phyloP scores from a whole-genome alignment of 495 filamentous ascomycete genomes.

The Delitschia confertaspora region DNA sequence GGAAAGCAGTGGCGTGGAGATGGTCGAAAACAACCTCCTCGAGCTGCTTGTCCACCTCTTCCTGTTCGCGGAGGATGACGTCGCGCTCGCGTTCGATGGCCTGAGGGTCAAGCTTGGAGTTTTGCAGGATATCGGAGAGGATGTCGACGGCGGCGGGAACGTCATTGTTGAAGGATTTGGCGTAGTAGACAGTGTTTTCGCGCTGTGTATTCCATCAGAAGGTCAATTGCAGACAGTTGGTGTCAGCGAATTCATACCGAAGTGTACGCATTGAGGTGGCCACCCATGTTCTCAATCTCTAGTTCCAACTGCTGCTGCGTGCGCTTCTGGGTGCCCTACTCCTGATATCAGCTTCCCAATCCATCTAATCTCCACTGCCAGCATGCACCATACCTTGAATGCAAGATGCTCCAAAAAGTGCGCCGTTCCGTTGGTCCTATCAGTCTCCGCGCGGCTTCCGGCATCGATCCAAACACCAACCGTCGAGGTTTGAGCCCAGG shows the following conservation, averaged over 20 bases:
- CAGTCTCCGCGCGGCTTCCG: conserved; percentile 95
- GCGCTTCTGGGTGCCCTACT: conserved; percentile 79
- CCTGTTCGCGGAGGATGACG: conserved; percentile 96
- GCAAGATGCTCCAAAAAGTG: conserved; percentile 99
- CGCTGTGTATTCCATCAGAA: conserved; percentile 45
- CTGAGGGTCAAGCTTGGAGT: conserved; percentile 86
- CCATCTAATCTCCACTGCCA: neutral
- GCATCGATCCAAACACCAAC: conserved; percentile 99
- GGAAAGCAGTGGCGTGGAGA: conserved; percentile 95
- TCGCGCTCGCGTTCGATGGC: conserved; percentile 96
- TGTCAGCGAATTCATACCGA: conserved; percentile 58
- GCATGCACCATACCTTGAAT: conserved; percentile 73
- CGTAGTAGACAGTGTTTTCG: conserved; percentile 99
- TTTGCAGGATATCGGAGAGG: conserved; percentile 96
- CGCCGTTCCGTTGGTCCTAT: conserved; percentile 96
- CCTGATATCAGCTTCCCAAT: conserved; percentile 27
- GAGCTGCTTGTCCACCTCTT: conserved; percentile 99
- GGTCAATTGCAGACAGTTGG: neutral
- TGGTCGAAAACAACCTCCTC: conserved; percentile 99
- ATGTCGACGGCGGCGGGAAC: conserved; percentile 94
- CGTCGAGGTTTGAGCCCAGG: conserved; percentile 96
- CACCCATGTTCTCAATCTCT: conserved; percentile 99
- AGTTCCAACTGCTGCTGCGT: conserved; percentile 95
- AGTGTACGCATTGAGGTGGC: conserved; percentile 98
- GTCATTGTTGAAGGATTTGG: conserved; percentile 96